These are phyloP conservation scores for Leccinum arenicola DNA, from an alignment of 768 basidiomycete species.

Conservation along the genomic window DNA sequence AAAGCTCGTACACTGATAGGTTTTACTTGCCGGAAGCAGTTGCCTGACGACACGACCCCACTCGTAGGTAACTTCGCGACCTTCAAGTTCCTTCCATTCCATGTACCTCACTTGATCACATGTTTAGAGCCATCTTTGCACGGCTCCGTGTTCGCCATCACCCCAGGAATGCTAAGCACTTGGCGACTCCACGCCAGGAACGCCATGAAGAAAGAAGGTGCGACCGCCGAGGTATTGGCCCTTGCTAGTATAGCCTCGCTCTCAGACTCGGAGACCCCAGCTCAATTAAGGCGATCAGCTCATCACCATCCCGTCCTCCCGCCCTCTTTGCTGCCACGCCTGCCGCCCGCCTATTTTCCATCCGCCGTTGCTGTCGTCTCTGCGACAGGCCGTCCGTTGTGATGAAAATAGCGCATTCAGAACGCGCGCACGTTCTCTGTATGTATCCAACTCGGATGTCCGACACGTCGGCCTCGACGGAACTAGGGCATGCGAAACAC, in stretches of 20 bases:
- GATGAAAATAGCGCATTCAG: not conserved
- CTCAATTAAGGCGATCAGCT: constrained; percentile 9
- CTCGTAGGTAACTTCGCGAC: constrained; percentile 1
- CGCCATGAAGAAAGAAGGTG: constrained; percentile 8
- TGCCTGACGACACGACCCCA: constrained; percentile 1
- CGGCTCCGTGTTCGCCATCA: constrained; percentile 7
- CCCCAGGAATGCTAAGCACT: constrained; percentile 12
- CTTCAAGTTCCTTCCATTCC: constrained; percentile 21
- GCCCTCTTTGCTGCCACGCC: constrained; percentile 2
- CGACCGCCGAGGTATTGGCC: constrained; percentile 13
- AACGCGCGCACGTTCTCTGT: not conserved
- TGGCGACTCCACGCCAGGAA: constrained; percentile 7
- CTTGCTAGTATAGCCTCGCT: constrained; percentile 8
- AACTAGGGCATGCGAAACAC: constrained; percentile 3
- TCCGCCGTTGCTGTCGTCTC: not conserved
- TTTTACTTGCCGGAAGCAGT: constrained; percentile 8
- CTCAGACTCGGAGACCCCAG: constrained; percentile 1
- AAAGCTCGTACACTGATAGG: not conserved
- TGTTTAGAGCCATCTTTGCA: not conserved
- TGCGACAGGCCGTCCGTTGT: not conserved
- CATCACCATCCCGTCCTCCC: not conserved
- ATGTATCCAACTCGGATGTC: not conserved
- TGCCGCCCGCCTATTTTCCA: not conserved
- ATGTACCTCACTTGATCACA: constrained; percentile 8
- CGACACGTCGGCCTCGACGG: not conserved